Base-by-base conservation (phyloP, 116 monocot genomes). In the Phalaenopsis hybrid region DNA sequence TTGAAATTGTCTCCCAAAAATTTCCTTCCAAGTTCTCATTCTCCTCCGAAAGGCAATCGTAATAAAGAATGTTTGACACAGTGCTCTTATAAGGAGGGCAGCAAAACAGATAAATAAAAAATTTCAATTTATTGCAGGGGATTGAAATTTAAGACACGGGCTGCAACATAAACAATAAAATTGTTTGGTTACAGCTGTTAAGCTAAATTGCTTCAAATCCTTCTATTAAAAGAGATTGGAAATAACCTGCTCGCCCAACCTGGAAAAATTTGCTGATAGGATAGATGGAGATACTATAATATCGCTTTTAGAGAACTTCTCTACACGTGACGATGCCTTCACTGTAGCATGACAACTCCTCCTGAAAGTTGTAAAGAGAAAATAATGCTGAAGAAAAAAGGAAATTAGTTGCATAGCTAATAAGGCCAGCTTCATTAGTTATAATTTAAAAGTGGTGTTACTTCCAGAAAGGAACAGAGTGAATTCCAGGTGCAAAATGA, bases 201-300 rank as follows among this genome's bases (percentile, higher is more conserved):
- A 44, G 31, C 16, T 75, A 75, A 75, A 75, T 75, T 45, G 33
- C 43, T 75, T 46, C 21, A 45, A 46, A 75, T 46, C 8, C 44
- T 44, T 75, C 45, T 75, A 46, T 10, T 75, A 16, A 23, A 81
- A 75, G 70, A 83, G 58, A 78, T 70, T 20, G 23, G 34, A 41
- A 73, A 59, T 57, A 25, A 97, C 97, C 94, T 97, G 97, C 81
- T 97, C 97, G n/a, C 97, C 97, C 11, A 97, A 83, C 84, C 90
- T 97, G 4, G 94, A 34, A 63, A 97, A 97, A 83, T 97, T 92
- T 63, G 97, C 97, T 33, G 97, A 97, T 1, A 97, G 97, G 81
- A 97, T 97, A 11, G 97, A 97, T 79, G 97, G 97, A 74, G 97
- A 92, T 10, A 97, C 97, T 44, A 97, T 97, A 74, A 97, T 92